Base-by-base conservation (phyloP, 768 basidiomycete genomes). In the Collybia mongolica region DNA sequence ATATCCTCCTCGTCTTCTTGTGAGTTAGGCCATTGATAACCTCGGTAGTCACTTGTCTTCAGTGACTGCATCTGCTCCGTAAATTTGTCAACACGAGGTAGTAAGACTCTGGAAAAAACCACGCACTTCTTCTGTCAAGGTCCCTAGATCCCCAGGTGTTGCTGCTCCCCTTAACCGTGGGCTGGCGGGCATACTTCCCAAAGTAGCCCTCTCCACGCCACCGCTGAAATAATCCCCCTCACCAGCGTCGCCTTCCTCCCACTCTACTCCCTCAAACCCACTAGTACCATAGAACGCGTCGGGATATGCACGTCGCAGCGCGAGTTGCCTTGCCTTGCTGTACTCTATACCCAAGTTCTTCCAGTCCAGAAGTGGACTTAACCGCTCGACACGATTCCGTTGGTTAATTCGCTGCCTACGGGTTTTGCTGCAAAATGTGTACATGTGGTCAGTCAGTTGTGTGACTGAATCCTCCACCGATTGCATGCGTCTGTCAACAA, bases 321-420 rank as follows among this genome's bases (percentile, higher is more conserved):
- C 92, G 45, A 98, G 73, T 69, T 96, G 94, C 37, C 97, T 75
- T 20, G 93, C 90, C 75, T 98, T 99, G 67, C 88, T 86, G 69
- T 99, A 99, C 69, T 99, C 97, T 54, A 98, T 81, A 2, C 97
- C 97, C 24, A 99, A 74, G 63, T 93, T 93, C 75, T 99, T 99
- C 97, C 97, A 98, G 67, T 99, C 97, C 52, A 99, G 75, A 49
- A 99, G 69, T 14, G 96, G 96, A 44, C 84, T 88, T 15, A 99
- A 77, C 22, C 97, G 83, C 66, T 99, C 97, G 47, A 98, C 96
- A 38, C 97, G 84, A 73, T 98, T 99, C 26, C 97, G 88, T 72
- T 98, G 97, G 71, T 99, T 98, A 69, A 98, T 98, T 43, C 97
- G 82, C 68, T 98, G 97, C 39, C 97, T 81, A n/a, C 97, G 80